phyloP scores from a whole-genome alignment of 345 rosid genomes.

The Melastoma malabathricum region DNA sequence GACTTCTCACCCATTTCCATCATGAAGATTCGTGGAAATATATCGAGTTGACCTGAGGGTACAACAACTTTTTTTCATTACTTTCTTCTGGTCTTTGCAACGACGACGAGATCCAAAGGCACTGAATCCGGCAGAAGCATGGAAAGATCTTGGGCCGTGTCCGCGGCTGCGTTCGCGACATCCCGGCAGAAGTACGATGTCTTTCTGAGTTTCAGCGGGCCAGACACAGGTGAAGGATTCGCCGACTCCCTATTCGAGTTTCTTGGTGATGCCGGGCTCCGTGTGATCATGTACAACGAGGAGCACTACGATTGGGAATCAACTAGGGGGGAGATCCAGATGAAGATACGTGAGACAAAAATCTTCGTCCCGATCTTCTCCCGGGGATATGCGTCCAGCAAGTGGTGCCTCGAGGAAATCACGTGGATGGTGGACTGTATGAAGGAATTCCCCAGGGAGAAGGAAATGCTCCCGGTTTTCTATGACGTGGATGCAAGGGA shows the following conservation, averaged over 20 bases:
- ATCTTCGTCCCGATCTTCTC: conserved; percentile 3
- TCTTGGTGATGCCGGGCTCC: background rate
- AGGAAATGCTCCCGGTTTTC: background rate
- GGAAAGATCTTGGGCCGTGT: too few species aligned
- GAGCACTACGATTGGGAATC: background rate
- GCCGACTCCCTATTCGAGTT: background rate
- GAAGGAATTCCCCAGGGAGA: background rate
- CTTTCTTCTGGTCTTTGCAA: too few species aligned
- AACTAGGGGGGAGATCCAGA: background rate
- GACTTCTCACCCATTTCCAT: too few species aligned
- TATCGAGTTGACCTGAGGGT: too few species aligned
- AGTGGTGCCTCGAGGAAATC: conserved; percentile 1
- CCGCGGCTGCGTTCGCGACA: too few species aligned
- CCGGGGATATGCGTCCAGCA: conserved; percentile 3
- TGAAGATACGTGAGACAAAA: background rate
- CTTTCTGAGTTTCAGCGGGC: too few species aligned
- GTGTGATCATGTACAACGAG: background rate
- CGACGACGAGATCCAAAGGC: too few species aligned
- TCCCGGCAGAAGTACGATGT: too few species aligned
- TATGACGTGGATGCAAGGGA: background rate
- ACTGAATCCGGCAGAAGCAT: too few species aligned
- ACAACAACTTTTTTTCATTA: too few species aligned
- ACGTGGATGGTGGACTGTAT: background rate
- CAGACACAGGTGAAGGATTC: background rate
- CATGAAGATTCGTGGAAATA: too few species aligned